Percentiles rank a stretch among this genome's conserved stretches.
phyloP scores from a whole-genome alignment of 352 stramenopile genomes.

The Globisporangium middletonii region DNA sequence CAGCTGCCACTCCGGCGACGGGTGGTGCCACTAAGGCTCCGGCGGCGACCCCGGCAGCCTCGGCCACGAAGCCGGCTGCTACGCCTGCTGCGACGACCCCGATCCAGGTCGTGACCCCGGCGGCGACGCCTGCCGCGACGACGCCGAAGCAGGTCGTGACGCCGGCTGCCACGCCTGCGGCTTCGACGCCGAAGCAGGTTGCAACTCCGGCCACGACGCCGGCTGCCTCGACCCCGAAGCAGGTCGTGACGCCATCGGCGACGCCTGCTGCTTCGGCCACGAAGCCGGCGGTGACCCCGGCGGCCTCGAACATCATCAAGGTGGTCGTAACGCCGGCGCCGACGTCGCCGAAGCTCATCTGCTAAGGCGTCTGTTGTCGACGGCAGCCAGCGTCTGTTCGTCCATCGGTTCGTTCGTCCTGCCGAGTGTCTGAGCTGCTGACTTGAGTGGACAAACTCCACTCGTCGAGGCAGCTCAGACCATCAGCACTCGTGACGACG shows the following conservation, averaged over 20 bases:
- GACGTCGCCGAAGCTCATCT: constrained; percentile 15
- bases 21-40: not conserved
- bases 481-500: too few relatives aligned
- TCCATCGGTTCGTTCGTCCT: too few relatives aligned
- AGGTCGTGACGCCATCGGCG: constrained; percentile 9
- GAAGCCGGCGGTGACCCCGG: constrained; percentile 2
- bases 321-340: constrained; percentile 14
- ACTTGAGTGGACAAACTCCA: too few relatives aligned
- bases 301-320: constrained; percentile 13
- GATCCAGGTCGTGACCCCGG: constrained; percentile 2
- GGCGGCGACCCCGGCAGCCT: constrained; percentile 2
- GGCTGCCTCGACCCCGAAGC: not conserved
- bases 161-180: constrained; percentile 5
- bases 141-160: constrained; percentile 6
- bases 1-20: not conserved
- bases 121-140: constrained; percentile 9
- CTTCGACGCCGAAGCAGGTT: constrained; percentile 2
- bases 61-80: not conserved
- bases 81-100: constrained; percentile 9
- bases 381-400: too few relatives aligned
- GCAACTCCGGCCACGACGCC: constrained; percentile 7
- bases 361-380: constrained; percentile 7
- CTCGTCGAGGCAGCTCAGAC: too few relatives aligned
- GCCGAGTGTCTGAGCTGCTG: too few relatives aligned
- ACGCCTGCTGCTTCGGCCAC: constrained; percentile 7